Conservation (phyloP, 352 stramenopile genomes). For the Plasmopara muralis region DNA sequence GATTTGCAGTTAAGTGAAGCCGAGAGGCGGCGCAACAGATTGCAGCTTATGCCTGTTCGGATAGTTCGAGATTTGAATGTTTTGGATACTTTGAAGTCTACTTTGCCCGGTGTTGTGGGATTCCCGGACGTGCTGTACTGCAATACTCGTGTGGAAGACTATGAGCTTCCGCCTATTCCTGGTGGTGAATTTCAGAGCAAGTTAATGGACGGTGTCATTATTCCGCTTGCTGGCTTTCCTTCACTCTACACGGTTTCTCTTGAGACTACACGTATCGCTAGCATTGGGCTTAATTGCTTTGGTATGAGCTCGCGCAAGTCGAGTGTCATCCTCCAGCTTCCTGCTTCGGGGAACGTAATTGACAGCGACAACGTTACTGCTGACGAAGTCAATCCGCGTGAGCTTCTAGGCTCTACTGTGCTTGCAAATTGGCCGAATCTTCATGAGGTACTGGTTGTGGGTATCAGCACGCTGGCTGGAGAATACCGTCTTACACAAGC, state of each 20-base stretch:
- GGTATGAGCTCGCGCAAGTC: constrained; percentile 82
- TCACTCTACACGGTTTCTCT: constrained; percentile 62
- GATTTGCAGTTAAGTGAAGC: constrained; percentile 83
- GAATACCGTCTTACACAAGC: constrained; percentile 45
- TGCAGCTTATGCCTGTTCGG: constrained; percentile 59
- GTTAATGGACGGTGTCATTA: constrained; percentile 60
- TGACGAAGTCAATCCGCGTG: constrained; percentile 28
- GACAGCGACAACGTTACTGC: constrained; percentile 14
- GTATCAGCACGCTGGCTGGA: constrained; percentile 55
- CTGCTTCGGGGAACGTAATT: constrained; percentile 20
- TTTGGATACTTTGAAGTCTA: constrained; percentile 64
- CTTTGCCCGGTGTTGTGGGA: constrained; percentile 44
- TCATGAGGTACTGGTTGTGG: constrained; percentile 91
- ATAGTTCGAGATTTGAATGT: constrained; percentile 82
- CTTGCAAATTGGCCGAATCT: constrained; percentile 98
- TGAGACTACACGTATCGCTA: constrained; percentile 47
- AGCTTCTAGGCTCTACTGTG: constrained; percentile 62
- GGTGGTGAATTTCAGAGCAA: constrained; percentile 65
- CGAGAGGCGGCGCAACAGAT: constrained; percentile 88
- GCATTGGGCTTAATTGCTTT: constrained; percentile 92
- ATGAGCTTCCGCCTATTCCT: constrained; percentile 42
- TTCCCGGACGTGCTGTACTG: constrained; percentile 65
- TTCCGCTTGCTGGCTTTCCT: constrained; percentile 72
- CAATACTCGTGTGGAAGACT: constrained; percentile 57
- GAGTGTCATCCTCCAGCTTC: constrained; percentile 64